Conservation (phyloP, 352 stramenopile species). For the Pythium apleroticum region DNA sequence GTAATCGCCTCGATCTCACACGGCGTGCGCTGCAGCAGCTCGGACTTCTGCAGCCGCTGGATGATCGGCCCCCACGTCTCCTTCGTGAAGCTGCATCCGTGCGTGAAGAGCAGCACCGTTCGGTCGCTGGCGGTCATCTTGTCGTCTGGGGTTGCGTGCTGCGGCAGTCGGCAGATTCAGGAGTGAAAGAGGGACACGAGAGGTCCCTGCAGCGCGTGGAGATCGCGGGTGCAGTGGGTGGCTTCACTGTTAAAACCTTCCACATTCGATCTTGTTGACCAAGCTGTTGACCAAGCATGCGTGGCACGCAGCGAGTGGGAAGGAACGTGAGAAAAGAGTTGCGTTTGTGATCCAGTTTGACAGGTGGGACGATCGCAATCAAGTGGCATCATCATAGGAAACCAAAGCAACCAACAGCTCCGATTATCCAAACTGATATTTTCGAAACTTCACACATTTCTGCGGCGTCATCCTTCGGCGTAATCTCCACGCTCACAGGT, state of each 20-base stretch:
- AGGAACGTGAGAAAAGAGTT: no score
- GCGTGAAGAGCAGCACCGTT: constrained; percentile 37
- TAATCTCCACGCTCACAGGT: not conserved
- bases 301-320: no score
- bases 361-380: not conserved
- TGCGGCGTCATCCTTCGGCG: no score
- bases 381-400: not conserved
- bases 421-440: no score
- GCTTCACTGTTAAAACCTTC: not conserved
- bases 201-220: not conserved
- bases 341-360: not conserved
- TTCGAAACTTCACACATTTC: no score
- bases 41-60: constrained; percentile 28
- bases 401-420: no score
- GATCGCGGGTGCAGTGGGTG: not conserved
- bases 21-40: constrained; percentile 25
- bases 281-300: not conserved
- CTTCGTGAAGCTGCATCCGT: constrained; percentile 47
- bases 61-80: constrained; percentile 50
- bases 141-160: not conserved
- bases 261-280: not conserved
- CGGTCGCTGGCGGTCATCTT: not conserved
- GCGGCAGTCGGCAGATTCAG: not conserved
- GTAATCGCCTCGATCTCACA: constrained; percentile 41
- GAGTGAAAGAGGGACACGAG: not conserved